Evolutionary conservation across 2,329 filamentous ascomycete species (phyloP).

Genomic region (Alternaria arbusti): DNA sequence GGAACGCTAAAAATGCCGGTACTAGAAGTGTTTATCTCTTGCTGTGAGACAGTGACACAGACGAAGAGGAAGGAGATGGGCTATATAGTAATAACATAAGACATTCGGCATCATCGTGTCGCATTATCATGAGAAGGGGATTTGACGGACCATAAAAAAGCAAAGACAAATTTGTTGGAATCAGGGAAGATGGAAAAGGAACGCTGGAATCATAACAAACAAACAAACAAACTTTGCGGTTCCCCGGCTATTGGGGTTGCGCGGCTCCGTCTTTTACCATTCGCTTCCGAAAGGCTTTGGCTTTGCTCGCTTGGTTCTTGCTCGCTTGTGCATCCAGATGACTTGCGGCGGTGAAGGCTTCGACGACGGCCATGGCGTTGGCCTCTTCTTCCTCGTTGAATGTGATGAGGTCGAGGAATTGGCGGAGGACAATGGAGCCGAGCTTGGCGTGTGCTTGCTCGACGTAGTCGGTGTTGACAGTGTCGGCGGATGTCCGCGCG

Average conservation of each 20-base stretch:
- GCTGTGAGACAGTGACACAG: too few relatives aligned
- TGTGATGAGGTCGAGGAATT: conserved; percentile 34
- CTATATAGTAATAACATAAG: conserved; percentile 19
- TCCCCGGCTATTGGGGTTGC: conserved; percentile 3
- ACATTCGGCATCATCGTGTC: conserved; percentile 20
- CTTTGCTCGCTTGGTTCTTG: conserved; percentile 25
- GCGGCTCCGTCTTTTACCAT: conserved; percentile 17
- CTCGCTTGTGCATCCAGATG: conserved; percentile 31
- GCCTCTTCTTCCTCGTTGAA: conserved; percentile 29
- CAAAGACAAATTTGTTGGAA: conserved; percentile 2
- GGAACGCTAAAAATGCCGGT: conserved; percentile 1
- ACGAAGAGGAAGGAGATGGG: conserved; percentile 8
- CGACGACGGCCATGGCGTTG: conserved; percentile 27
- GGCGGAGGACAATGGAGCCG: conserved; percentile 33
- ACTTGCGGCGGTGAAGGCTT: conserved; percentile 37
- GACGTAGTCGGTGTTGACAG: conserved; percentile 28
- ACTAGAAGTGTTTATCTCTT: background rate
- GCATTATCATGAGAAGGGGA: conserved; percentile 17
- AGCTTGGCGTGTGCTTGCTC: conserved; percentile 32
- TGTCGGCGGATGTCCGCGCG: conserved; percentile 27
- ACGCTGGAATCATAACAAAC: conserved; percentile 1
- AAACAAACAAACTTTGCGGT: background rate
- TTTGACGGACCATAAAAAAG: background rate
- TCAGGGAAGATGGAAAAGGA: background rate
- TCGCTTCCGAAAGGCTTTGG: conserved; percentile 33